Conservation (phyloP, 495 filamentous ascomycete genomes). For the Trichoderma reesei region DNA sequence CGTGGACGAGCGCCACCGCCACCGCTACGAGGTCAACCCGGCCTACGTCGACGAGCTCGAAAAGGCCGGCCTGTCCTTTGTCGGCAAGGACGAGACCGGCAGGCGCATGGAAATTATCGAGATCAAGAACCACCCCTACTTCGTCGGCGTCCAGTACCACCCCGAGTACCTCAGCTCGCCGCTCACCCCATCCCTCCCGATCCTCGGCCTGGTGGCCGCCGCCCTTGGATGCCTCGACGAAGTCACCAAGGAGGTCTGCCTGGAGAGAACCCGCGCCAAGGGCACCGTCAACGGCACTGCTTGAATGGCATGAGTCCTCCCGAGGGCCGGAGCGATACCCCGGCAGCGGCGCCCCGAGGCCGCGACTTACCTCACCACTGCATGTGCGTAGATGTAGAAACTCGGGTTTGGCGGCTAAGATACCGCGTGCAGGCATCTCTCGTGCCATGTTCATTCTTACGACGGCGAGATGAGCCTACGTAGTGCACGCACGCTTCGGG, state of each 20-base stretch:
- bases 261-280: no score
- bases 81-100: constrained; percentile 73
- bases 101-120: constrained; percentile 89
- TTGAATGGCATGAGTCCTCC: no score
- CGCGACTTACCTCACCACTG: no score
- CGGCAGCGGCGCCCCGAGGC: no score
- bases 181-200: not conserved
- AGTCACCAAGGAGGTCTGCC: not conserved
- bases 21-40: constrained; percentile 71
- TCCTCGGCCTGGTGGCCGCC: constrained; percentile 4
- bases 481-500: no score
- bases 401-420: no score
- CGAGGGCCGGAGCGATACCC: no score
- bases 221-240: constrained; percentile 2
- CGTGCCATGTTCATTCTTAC: no score
- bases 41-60: constrained; percentile 50
- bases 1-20: constrained; percentile 60
- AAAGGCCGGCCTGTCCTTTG: constrained; percentile 49
- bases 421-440: no score
- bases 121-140: constrained; percentile 81
- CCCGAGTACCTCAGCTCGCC: not conserved
- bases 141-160: constrained; percentile 47
- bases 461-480: no score
- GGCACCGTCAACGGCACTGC: no score
- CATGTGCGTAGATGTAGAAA: no score